Conservation (phyloP, 179 eudicot genomes). For the Pouteria campechiana region DNA sequence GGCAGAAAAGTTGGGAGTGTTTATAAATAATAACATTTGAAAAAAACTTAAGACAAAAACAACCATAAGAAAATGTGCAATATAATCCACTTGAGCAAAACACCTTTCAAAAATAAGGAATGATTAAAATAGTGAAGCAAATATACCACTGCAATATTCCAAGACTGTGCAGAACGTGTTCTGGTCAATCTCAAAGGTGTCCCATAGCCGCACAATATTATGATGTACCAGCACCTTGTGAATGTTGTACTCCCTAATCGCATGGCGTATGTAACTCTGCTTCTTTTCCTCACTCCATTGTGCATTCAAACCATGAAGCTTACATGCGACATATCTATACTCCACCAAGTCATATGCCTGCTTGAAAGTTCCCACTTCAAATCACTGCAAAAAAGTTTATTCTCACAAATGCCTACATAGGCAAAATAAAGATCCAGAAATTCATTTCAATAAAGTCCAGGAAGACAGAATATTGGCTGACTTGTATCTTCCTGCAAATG, state of each 20-base stretch:
- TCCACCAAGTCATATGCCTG: slow-evolving; percentile 99
- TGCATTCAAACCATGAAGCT: slow-evolving; percentile 94
- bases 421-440: slow-evolving; percentile 16
- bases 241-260: slow-evolving; percentile 94
- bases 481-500: no score
- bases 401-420: slow-evolving; percentile 20
- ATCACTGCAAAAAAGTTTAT: slow-evolving; percentile 27
- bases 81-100: no score
- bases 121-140: not conserved
- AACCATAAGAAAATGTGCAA: no score
- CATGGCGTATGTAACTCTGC: slow-evolving; percentile 97
- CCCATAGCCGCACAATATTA: slow-evolving; percentile 98
- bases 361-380: slow-evolving; percentile 24
- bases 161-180: slow-evolving; percentile 89
- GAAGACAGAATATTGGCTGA: no score
- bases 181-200: slow-evolving; percentile 96
- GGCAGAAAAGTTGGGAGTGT: no score
- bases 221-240: slow-evolving; percentile 92
- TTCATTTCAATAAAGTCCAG: not conserved
- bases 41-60: no score
- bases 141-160: slow-evolving; percentile 88
- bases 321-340: slow-evolving; percentile 94
- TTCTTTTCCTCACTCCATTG: slow-evolving; percentile 99
- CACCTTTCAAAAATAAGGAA: not conserved
- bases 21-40: no score